Evolutionary conservation across 2,329 filamentous ascomycete species (phyloP).

Genomic region (Fusarium sp.): DNA sequence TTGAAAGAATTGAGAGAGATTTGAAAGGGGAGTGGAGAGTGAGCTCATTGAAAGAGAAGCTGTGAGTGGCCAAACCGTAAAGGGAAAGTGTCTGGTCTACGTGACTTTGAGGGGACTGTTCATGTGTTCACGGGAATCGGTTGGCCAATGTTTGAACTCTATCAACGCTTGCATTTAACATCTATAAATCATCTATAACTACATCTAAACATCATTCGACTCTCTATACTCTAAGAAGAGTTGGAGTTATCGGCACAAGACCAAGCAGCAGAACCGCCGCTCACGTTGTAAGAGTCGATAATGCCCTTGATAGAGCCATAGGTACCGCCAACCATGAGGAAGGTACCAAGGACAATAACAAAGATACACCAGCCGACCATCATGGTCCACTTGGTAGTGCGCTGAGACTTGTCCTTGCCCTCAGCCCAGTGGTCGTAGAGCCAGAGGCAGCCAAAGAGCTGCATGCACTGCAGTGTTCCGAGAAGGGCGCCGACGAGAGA

Average conservation of each 20-base stretch:
- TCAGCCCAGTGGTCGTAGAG: conserved; percentile 42
- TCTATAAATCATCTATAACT: conserved; percentile 4
- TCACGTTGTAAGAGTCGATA: conserved; percentile 46
- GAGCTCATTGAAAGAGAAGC: not conserved
- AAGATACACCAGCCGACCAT: conserved; percentile 26
- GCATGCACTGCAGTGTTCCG: conserved; percentile 45
- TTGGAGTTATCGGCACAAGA: conserved; percentile 56
- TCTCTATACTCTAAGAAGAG: too few species aligned
- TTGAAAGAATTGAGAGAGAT: conserved; percentile 62
- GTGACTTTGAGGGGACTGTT: not conserved
- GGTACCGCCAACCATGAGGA: conserved; percentile 56
- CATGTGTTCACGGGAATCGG: not conserved
- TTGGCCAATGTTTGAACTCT: not conserved
- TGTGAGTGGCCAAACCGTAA: not conserved
- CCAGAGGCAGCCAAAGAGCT: conserved; percentile 45
- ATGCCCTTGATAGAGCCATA: conserved; percentile 54
- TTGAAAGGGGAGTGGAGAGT: conserved; percentile 30
- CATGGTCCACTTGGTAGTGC: conserved; percentile 20
- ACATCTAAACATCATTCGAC: not conserved
- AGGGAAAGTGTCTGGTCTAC: too few species aligned
- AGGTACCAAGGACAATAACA: conserved; percentile 39
- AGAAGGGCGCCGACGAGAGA: conserved; percentile 46
- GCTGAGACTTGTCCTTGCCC: conserved; percentile 27
- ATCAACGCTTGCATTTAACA: conserved; percentile 24
- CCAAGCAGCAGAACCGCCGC: conserved; percentile 51